Percentiles rank a stretch among this genome's conserved stretches.
Evolutionary conservation across 2,329 filamentous ascomycete genomes (phyloP).

Genomic region (Neonectria hederae): DNA sequence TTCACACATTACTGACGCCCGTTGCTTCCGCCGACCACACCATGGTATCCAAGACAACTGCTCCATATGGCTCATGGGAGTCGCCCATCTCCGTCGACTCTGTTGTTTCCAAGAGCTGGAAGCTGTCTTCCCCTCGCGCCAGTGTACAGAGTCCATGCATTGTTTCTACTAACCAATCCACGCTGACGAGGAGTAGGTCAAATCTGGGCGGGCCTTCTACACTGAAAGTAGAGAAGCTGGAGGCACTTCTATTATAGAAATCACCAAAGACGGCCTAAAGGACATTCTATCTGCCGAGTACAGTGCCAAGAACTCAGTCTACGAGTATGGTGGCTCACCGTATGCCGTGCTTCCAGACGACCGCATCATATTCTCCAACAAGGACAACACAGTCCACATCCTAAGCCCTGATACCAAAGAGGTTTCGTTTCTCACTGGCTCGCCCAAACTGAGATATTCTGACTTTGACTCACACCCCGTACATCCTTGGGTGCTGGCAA

Average conservation of each 20-base stretch:
- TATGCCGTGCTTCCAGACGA: constrained; percentile 52
- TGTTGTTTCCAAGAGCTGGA: constrained; percentile 48
- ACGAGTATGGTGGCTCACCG: constrained; percentile 63
- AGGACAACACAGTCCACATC: constrained; percentile 53
- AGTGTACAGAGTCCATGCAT: constrained; percentile 39
- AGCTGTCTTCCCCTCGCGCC: constrained; percentile 48
- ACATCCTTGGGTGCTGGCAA: constrained; percentile 57
- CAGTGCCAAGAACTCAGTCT: constrained; percentile 56
- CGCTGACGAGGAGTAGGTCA: constrained; percentile 31
- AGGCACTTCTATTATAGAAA: constrained; percentile 55
- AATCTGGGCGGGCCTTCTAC: constrained; percentile 49
- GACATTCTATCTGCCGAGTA: constrained; percentile 56
- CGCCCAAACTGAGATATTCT: constrained; percentile 53
- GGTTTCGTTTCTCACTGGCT: constrained; percentile 46
- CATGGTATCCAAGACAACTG: constrained; percentile 35
- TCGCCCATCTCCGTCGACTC: constrained; percentile 51
- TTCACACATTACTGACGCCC: background rate
- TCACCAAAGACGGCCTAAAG: constrained; percentile 44
- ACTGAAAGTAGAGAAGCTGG: constrained; percentile 52
- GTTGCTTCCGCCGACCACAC: background rate
- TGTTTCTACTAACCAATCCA: background rate
- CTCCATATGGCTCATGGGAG: constrained; percentile 51
- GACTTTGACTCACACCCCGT: constrained; percentile 56
- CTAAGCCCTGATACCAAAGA: constrained; percentile 51
- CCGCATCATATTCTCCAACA: constrained; percentile 58